These are phyloP conservation scores for Cocos nucifera DNA, from an alignment of 176 grass and related monocot genomes.

Conservation along the genomic window DNA sequence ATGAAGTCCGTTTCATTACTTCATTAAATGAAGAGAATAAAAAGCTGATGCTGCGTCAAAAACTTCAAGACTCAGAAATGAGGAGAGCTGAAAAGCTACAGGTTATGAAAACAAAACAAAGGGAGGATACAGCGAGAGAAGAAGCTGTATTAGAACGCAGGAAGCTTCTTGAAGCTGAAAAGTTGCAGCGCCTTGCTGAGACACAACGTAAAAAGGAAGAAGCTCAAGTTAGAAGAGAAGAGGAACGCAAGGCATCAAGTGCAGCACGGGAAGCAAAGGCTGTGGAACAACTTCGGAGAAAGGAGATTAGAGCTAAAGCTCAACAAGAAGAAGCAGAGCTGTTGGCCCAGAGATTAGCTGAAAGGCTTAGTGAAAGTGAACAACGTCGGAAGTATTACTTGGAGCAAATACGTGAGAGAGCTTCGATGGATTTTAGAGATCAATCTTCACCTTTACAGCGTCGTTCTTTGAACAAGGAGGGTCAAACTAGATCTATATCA, in stretches of 20 bases:
- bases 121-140: conserved; percentile 95
- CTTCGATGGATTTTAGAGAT: conserved; percentile 99
- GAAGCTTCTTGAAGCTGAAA: conserved; percentile 95
- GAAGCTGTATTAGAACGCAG: conserved; percentile 94
- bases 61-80: conserved; percentile 89
- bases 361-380: conserved; percentile 97
- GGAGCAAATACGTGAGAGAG: conserved; percentile 97
- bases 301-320: conserved; percentile 88
- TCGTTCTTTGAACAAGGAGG: conserved; percentile 77
- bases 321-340: conserved; percentile 95
- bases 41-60: conserved; percentile 87
- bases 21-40: conserved; percentile 97
- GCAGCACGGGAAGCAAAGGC: conserved; percentile 82
- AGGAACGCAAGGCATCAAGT: conserved; percentile 97
- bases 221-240: conserved; percentile 92
- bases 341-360: conserved; percentile 89
- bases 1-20: conserved; percentile 98
- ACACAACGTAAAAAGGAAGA: conserved; percentile 98
- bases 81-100: conserved; percentile 96
- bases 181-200: conserved; percentile 92
- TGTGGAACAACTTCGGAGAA: conserved; percentile 84
- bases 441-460: conserved; percentile 94
- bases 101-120: conserved; percentile 96
- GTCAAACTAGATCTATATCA: conserved; percentile 49
- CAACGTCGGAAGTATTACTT: conserved; percentile 94